Percentiles rank a stretch among this genome's conserved stretches.
phyloP scores from a whole-genome alignment of 306 rosid genomes.

The Canavalia ensiformis region DNA sequence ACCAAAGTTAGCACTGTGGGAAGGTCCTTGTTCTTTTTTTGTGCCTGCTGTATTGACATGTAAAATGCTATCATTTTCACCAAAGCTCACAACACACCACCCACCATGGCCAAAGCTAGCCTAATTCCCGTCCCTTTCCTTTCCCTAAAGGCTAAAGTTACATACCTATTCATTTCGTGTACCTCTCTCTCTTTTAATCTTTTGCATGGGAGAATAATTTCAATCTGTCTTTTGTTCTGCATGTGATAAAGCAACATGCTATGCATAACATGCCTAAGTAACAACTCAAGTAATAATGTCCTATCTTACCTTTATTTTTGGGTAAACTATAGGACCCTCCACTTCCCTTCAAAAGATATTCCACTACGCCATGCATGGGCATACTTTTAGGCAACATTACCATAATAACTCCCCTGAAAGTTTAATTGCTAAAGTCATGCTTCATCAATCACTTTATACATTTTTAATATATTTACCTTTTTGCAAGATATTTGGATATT shows the following conservation, averaged over 20 bases:
- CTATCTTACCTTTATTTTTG: constrained; percentile 43
- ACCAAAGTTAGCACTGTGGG: constrained; percentile 54
- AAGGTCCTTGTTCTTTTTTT: constrained; percentile 54
- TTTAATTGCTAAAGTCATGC: neutral
- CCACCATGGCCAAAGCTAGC: constrained; percentile 32
- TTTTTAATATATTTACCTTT: neutral
- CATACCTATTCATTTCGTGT: constrained; percentile 37
- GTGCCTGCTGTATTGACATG: constrained; percentile 48
- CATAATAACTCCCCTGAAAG: neutral
- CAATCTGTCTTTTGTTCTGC: constrained; percentile 53
- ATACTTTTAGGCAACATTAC: constrained; percentile 36
- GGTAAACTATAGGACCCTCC: constrained; percentile 45
- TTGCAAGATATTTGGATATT: neutral
- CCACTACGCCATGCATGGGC: constrained; percentile 44
- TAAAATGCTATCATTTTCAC: constrained; percentile 54
- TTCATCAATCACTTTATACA: neutral
- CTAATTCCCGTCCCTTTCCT: constrained; percentile 32
- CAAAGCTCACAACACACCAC: constrained; percentile 41
- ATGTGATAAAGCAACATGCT: constrained; percentile 48
- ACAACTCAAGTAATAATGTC: constrained; percentile 41
- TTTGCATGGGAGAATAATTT: constrained; percentile 53
- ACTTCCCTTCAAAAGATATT: constrained; percentile 51
- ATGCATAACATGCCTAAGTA: constrained; percentile 38
- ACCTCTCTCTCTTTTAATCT: constrained; percentile 24
- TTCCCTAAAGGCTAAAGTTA: constrained; percentile 50